A percentile compares a stretch with the other conserved stretches of the same genome.
phyloP scores from a whole-genome alignment of 768 basidiomycete genomes.

The Lactarius akahatsu region DNA sequence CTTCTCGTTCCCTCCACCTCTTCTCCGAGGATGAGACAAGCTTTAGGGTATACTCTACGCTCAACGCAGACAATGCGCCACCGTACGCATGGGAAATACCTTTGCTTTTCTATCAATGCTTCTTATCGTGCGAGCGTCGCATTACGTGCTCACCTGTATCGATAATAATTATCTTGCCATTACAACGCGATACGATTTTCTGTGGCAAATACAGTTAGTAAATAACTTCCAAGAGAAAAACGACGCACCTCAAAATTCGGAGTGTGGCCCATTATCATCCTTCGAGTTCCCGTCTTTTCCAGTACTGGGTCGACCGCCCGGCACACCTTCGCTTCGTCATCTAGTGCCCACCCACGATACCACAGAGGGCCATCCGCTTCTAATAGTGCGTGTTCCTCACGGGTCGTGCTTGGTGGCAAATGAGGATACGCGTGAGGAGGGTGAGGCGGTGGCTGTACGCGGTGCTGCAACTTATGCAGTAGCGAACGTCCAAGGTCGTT shows the following conservation, averaged over 20 bases:
- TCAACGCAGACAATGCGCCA: constrained; percentile 86
- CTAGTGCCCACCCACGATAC: constrained; percentile 92
- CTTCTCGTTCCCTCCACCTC: constrained; percentile 61
- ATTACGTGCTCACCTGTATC: constrained; percentile 68
- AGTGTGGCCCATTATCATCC: constrained; percentile 97
- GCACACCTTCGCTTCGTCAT: constrained; percentile 69
- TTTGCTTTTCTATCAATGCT: constrained; percentile 33
- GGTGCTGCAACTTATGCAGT: constrained; percentile 67
- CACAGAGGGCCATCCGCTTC: constrained; percentile 81
- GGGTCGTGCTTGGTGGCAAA: constrained; percentile 63
- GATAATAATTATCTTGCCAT: constrained; percentile 92
- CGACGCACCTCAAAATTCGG: constrained; percentile 71
- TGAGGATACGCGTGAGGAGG: constrained; percentile 77
- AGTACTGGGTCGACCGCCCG: constrained; percentile 67
- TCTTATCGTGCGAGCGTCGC: constrained; percentile 2
- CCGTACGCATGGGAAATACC: constrained; percentile 97
- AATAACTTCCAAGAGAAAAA: constrained; percentile 2
- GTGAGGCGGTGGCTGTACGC: constrained; percentile 69
- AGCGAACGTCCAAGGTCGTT: constrained; percentile 73
- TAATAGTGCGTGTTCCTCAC: constrained; percentile 71
- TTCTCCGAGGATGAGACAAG: constrained; percentile 44
- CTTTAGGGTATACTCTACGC: constrained; percentile 79
- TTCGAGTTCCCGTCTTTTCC: constrained; percentile 71
- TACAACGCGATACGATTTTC: constrained; percentile 82
- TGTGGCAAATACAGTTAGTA: neutral